These are phyloP conservation scores for Ophiostoma angusticollis DNA, from an alignment of 2,329 filamentous ascomycete species.

Conservation along the genomic window DNA sequence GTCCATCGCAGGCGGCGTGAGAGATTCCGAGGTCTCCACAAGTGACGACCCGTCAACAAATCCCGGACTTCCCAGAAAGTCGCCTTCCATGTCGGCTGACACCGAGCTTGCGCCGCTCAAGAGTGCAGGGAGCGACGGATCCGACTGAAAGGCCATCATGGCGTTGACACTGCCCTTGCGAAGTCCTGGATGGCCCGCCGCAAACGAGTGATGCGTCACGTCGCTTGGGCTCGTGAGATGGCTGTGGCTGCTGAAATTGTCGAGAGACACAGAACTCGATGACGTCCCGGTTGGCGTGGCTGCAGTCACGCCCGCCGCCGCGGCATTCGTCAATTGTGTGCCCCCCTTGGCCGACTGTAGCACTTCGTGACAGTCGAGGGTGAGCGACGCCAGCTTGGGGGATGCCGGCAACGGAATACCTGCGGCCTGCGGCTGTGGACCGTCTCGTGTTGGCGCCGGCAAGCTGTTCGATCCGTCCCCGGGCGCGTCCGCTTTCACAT, in stretches of 20 bases:
- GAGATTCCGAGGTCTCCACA: conserved; percentile 39
- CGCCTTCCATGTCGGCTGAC: conserved; percentile 48
- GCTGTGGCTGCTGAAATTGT: conserved; percentile 27
- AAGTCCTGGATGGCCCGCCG: not conserved
- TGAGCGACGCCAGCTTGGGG: too few relatives aligned
- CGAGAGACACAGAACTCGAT: conserved; percentile 39
- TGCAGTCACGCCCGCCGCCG: too few relatives aligned
- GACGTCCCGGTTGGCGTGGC: conserved; percentile 35
- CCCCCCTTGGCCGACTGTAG: too few relatives aligned
- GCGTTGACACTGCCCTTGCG: conserved; percentile 30
- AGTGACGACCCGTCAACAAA: conserved; percentile 31
- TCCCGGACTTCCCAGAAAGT: conserved; percentile 40
- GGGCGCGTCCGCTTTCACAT: not conserved
- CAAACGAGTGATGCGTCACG: conserved; percentile 24
- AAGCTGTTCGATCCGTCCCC: conserved; percentile 7
- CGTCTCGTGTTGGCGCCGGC: not conserved
- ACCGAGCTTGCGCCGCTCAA: conserved; percentile 52
- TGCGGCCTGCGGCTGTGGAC: not conserved
- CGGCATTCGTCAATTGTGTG: too few relatives aligned
- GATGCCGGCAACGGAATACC: conserved; percentile 17
- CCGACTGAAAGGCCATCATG: conserved; percentile 44
- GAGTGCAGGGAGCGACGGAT: conserved; percentile 50
- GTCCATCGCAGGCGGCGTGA: conserved; percentile 38
- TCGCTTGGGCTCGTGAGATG: conserved; percentile 45
- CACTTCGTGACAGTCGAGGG: too few relatives aligned